Evolutionary conservation across 768 basidiomycete genomes (phyloP), one percentile per base, ranked within the genome.

Genomic region (Pholiota molesta): DNA sequence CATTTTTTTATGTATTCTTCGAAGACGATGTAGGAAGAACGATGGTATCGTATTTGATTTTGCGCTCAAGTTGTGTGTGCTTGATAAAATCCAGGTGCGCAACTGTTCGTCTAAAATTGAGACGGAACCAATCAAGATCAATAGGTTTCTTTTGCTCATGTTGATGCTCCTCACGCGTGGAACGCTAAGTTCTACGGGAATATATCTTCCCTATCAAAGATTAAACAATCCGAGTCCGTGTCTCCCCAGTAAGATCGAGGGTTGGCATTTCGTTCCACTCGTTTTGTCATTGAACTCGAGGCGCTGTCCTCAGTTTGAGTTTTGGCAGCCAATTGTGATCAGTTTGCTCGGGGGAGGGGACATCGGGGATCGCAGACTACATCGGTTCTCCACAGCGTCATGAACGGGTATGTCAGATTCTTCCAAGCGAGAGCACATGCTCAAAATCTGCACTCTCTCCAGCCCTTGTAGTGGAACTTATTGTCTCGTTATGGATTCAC

Each of bases 231-330:
- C 60, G 44, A 58, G 23, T 23, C 47, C 55, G 28, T 45, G 57
- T 54, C 44, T 47, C 13, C 52, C 52, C 21, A n/a, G 13, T 26
- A 52, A 37, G 57, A 59, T 59, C 57, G 62, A 45, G 44, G 33
- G 39, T 28, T 59, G 26, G 28, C 31, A 49, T 51, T 21, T 37
- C 10, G 29, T 53, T 63, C 52, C 51, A 61, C 10, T 47, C 49
- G 31, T 60, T 60, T 61, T 39, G 45, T 52, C 54, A 60, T 55
- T 45, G 26, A 59, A 66, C 66, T 66, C 66, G 53, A 58, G 57
- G 45, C 57, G 68, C 61, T 58, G 19, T 19, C 35, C 52, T 21
- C 53, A 55, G 52, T 69, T 67, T 62, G 52, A 60, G 57, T 68
- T 68, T 47, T 59, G 58, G 17, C 58, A 47, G 49, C 59, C 62